Conservation (phyloP, 345 rosid genomes). For the Aquilaria malaccensis region DNA sequence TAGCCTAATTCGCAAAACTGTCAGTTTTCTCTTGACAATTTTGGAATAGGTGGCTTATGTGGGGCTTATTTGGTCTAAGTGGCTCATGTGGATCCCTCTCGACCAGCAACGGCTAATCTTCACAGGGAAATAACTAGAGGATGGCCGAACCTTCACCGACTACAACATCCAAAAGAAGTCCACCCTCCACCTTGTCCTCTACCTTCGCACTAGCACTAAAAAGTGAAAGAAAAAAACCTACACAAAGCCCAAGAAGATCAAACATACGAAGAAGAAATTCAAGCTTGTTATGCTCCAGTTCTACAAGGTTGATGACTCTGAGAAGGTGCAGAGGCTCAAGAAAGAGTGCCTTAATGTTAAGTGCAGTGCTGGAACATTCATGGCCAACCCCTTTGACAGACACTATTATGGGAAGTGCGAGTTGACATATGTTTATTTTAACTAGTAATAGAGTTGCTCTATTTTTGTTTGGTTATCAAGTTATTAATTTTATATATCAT, state of each 20-base stretch:
- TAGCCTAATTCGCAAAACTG: too few relatives aligned
- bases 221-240: slow-evolving; percentile 3
- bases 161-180: slow-evolving; percentile 6
- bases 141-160: not conserved
- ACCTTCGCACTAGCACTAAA: not conserved
- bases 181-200: not conserved
- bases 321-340: slow-evolving; percentile 4
- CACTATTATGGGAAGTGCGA: slow-evolving; percentile 1
- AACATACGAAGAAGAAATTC: slow-evolving; percentile 1
- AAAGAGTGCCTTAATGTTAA: slow-evolving; percentile 1
- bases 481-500: too few relatives aligned
- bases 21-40: too few relatives aligned
- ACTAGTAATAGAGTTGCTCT: not conserved
- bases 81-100: too few relatives aligned
- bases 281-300: not conserved
- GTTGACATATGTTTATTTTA: not conserved
- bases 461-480: not conserved
- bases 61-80: too few relatives aligned
- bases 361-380: slow-evolving; percentile 5
- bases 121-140: not conserved
- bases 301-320: not conserved
- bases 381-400: not conserved
- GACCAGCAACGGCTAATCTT: not conserved
- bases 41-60: too few relatives aligned
- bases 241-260: slow-evolving; percentile 3